Percentiles rank a stretch among this genome's conserved stretches.
phyloP scores from a whole-genome alignment of 192 early-diverging fungal genomes.

The Umbelopsis isabellina region DNA sequence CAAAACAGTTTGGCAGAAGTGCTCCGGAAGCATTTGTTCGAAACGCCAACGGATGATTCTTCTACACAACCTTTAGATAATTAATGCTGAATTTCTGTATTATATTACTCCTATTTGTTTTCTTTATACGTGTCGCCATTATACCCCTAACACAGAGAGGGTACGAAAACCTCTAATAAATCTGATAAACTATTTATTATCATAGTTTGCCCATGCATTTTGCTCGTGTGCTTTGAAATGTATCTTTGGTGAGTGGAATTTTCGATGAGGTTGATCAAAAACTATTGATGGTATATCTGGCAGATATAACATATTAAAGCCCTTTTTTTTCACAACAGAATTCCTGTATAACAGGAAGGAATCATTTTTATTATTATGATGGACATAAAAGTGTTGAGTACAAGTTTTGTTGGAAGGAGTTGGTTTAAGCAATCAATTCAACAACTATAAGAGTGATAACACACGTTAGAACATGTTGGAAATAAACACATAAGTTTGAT shows the following conservation, averaged over 20 bases:
- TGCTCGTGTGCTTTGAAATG: too few species aligned
- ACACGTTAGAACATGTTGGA: background rate
- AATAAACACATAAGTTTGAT: too few species aligned
- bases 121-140: background rate
- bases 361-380: slow-evolving; percentile 23
- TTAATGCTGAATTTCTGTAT: background rate
- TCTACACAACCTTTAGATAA: background rate
- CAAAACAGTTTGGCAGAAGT: slow-evolving; percentile 41
- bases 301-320: background rate
- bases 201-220: too few species aligned
- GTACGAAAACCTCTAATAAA: too few species aligned
- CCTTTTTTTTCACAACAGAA: background rate
- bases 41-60: background rate
- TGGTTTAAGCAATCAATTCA: slow-evolving; percentile 55
- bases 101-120: background rate
- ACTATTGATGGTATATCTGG: too few species aligned
- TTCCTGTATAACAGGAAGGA: background rate
- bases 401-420: background rate
- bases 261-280: too few species aligned
- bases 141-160: background rate
- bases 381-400: slow-evolving; percentile 8
- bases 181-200: too few species aligned
- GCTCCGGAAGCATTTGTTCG: slow-evolving; percentile 34
- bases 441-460: slow-evolving; percentile 32
- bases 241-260: too few species aligned